Conservation (phyloP, 192 early-diverging fungal genomes). For the Pilobolus umbonatus region DNA sequence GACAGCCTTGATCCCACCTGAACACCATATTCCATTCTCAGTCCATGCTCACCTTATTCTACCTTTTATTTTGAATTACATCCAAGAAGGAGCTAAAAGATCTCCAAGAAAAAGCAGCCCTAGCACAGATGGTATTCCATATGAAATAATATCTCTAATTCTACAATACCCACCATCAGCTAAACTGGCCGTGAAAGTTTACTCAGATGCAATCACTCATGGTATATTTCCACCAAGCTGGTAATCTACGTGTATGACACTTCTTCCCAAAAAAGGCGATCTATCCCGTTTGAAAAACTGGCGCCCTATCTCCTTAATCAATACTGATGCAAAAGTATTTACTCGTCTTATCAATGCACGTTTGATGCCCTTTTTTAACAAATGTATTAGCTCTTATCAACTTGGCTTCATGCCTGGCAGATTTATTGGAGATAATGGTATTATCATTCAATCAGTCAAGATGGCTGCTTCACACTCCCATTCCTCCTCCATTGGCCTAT, state of each 20-base stretch:
- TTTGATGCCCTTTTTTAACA: neutral
- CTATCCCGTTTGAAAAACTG: conserved; percentile 12
- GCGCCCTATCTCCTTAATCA: conserved; percentile 15
- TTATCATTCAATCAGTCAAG: neutral
- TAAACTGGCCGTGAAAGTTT: neutral
- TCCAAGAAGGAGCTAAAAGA: neutral
- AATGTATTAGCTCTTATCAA: conserved; percentile 16
- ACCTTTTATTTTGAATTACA: neutral
- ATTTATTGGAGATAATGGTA: conserved; percentile 15
- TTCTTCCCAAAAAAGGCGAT: conserved; percentile 30
- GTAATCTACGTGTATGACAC: conserved; percentile 14
- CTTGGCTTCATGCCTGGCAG: conserved; percentile 17
- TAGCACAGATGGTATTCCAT: conserved; percentile 7
- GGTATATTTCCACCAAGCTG: neutral
- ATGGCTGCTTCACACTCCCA: neutral
- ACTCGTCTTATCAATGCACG: neutral
- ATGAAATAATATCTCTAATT: neutral
- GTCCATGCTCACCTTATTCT: neutral
- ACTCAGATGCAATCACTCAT: neutral
- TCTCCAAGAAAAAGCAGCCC: conserved; percentile 2
- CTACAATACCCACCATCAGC: neutral
- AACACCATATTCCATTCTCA: neutral
- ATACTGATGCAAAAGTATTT: conserved; percentile 24
- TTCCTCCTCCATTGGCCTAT: neutral
- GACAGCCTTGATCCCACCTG: neutral